These are phyloP conservation scores for Vanilla planifolia DNA, from an alignment of 106 monocot genomes.

Conservation along the genomic window DNA sequence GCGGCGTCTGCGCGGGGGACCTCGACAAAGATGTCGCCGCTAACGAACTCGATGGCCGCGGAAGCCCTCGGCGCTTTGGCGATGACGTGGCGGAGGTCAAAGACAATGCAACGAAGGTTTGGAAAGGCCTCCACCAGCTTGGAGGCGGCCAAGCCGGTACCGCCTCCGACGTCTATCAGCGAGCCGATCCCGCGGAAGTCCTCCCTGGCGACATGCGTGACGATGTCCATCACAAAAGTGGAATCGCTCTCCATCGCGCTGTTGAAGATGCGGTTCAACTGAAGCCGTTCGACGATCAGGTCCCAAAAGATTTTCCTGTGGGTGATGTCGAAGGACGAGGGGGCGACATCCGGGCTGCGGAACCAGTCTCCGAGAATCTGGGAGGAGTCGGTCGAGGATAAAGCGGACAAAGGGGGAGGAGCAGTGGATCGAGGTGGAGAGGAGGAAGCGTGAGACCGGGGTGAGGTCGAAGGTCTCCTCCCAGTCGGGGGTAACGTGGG, in stretches of 20 bases:
- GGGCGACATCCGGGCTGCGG: not conserved
- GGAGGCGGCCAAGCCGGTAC: not conserved
- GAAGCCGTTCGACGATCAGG: not conserved
- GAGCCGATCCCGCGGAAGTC: constrained; percentile 3
- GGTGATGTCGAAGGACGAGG: not conserved
- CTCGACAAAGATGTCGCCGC: constrained; percentile 12
- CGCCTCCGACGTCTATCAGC: constrained; percentile 16
- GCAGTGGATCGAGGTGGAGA: not conserved
- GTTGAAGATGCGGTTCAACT: constrained; percentile 4
- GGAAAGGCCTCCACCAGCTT: constrained; percentile 1
- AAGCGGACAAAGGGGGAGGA: constrained; percentile 12
- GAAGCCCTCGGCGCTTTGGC: no score
- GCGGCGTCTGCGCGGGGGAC: constrained; percentile 5
- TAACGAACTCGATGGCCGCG: not conserved
- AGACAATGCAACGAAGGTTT: not conserved
- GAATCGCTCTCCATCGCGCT: constrained; percentile 15
- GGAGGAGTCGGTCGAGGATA: constrained; percentile 1
- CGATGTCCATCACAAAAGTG: not conserved
- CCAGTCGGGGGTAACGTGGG: no score
- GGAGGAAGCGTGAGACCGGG: not conserved
- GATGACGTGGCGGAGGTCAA: constrained; percentile 7
- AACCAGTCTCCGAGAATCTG: constrained; percentile 9
- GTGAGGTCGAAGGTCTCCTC: no score
- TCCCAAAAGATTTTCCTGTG: constrained; percentile 5
- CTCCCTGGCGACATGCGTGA: not conserved